These are phyloP conservation scores for Kurtzmaniella natalensis DNA, from an alignment of 1,139 yeast species.

Conservation along the genomic window DNA sequence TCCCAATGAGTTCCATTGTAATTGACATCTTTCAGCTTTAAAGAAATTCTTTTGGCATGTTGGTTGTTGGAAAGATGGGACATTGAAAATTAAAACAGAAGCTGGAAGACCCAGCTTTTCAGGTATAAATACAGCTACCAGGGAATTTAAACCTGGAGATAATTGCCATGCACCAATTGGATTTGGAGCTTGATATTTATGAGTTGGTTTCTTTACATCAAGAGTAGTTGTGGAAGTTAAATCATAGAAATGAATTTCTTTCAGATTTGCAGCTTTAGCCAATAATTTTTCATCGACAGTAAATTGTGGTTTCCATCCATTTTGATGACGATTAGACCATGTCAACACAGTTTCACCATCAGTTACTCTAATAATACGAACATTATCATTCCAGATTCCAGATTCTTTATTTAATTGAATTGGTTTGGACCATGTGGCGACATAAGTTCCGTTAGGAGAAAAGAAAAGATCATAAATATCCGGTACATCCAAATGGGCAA, in stretches of 20 bases:
- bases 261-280: slow-evolving; percentile 55
- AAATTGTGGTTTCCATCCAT: slow-evolving; percentile 89
- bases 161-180: slow-evolving; percentile 52
- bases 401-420: slow-evolving; percentile 49
- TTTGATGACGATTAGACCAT: slow-evolving; percentile 79
- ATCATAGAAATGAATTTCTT: slow-evolving; percentile 73
- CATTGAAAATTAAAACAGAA: slow-evolving; percentile 74
- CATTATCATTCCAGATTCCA: slow-evolving; percentile 74
- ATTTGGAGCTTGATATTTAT: slow-evolving; percentile 58
- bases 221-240: slow-evolving; percentile 21
- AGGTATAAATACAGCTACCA: slow-evolving; percentile 89
- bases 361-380: slow-evolving; percentile 63
- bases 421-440: slow-evolving; percentile 92
- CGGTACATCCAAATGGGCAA: slow-evolving; percentile 28
- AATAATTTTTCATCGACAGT: slow-evolving; percentile 72
- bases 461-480: slow-evolving; percentile 81
- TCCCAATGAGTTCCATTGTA: slow-evolving; percentile 92
- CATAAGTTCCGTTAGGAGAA: slow-evolving; percentile 81
- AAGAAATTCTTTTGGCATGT: slow-evolving; percentile 85
- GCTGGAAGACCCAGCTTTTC: slow-evolving; percentile 87
- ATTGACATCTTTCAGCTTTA: slow-evolving; percentile 90
- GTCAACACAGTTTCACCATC: slow-evolving; percentile 43
- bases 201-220: slow-evolving; percentile 49
- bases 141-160: slow-evolving; percentile 87
- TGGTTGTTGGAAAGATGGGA: slow-evolving; percentile 72